Evolutionary conservation across 768 basidiomycete genomes (phyloP).

Genomic region (Hortiboletus campestris): DNA sequence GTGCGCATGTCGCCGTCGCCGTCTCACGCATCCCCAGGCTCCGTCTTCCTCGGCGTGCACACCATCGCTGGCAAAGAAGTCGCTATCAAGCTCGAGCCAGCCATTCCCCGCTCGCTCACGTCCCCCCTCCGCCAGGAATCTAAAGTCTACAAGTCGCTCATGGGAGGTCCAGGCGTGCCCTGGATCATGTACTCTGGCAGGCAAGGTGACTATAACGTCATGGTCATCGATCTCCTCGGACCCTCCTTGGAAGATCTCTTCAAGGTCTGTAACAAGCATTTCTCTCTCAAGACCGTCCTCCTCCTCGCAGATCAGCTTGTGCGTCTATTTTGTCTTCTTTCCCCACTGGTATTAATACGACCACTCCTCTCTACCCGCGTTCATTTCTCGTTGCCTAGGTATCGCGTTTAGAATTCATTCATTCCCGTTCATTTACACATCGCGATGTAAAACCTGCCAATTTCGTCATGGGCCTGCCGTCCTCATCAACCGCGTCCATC

Average conservation of each 20-base stretch:
- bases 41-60: slow-evolving; percentile 77
- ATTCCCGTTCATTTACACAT: slow-evolving; percentile 91
- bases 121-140: slow-evolving; percentile 85
- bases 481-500: slow-evolving; percentile 59
- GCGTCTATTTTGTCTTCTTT: slow-evolving; percentile 30
- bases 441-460: slow-evolving; percentile 99
- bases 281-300: slow-evolving; percentile 91
- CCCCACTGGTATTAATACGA: slow-evolving; percentile 8
- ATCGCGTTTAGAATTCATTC: slow-evolving; percentile 94
- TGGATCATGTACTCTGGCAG: slow-evolving; percentile 92
- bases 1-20: slow-evolving; percentile 4
- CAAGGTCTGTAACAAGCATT: slow-evolving; percentile 87
- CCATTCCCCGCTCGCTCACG: slow-evolving; percentile 39
- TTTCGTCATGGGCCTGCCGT: slow-evolving; percentile 83
- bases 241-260: slow-evolving; percentile 86
- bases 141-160: slow-evolving; percentile 88
- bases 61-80: slow-evolving; percentile 81
- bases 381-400: slow-evolving; percentile 50
- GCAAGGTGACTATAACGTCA: slow-evolving; percentile 93
- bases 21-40: slow-evolving; percentile 43
- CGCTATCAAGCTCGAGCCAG: slow-evolving; percentile 80
- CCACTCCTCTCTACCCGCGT: slow-evolving; percentile 16
- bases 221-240: slow-evolving; percentile 96
- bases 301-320: slow-evolving; percentile 94
- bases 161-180: slow-evolving; percentile 85